phyloP scores from a whole-genome alignment of 176 grass and related monocot genomes.

The Themeda triandra region DNA sequence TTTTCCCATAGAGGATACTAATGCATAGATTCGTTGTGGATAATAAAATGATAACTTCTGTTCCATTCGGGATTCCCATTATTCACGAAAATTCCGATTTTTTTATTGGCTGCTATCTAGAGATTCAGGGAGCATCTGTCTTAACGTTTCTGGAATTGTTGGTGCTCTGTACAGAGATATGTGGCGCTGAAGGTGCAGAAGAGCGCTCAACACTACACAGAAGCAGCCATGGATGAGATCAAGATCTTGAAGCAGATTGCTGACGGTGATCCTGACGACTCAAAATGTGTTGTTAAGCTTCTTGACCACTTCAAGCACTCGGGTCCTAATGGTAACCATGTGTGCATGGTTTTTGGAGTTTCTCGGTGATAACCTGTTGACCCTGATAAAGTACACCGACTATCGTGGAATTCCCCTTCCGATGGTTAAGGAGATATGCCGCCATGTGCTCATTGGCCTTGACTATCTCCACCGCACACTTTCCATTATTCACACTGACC shows the following conservation, averaged over 20 bases:
- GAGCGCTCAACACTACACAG: conserved; percentile 94
- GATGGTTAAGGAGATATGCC: conserved; percentile 92
- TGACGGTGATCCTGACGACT: conserved; percentile 66
- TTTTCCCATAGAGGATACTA: not conserved
- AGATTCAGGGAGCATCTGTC: not conserved
- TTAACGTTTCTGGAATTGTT: conserved; percentile 25
- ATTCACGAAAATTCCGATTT: not conserved
- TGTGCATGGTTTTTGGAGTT: conserved; percentile 99
- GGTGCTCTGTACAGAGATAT: conserved; percentile 84
- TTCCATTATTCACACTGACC: conserved; percentile 94
- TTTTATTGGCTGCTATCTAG: not conserved
- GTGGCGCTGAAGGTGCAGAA: conserved; percentile 98
- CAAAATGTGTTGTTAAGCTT: conserved; percentile 88
- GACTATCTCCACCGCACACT: conserved; percentile 84
- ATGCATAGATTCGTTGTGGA: not conserved
- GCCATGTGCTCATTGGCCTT: conserved; percentile 76
- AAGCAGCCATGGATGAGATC: conserved; percentile 98
- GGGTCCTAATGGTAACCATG: conserved; percentile 85
- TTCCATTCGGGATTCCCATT: not conserved
- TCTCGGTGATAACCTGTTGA: conserved; percentile 92
- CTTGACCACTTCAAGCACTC: conserved; percentile 98
- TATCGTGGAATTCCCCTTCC: conserved; percentile 76
- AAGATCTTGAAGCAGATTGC: conserved; percentile 98
- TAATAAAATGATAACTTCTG: not conserved
- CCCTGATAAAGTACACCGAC: conserved; percentile 86